Percentiles rank a stretch among this genome's conserved stretches.
Conservation (phyloP, 345 rosid species). For the Camelina laxa region DNA sequence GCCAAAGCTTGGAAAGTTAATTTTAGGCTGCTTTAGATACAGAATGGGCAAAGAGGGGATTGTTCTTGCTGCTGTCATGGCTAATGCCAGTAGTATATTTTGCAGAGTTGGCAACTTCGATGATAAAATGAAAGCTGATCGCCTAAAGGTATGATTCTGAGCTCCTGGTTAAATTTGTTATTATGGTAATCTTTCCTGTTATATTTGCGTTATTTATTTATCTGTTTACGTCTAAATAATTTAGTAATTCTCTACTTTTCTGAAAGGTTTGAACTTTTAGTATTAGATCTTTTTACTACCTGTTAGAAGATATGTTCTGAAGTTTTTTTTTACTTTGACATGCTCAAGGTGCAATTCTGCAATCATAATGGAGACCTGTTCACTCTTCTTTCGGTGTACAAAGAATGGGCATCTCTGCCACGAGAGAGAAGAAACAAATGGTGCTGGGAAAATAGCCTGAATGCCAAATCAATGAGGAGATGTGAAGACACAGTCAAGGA, state of each 20-base stretch:
- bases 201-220: neutral
- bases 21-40: constrained; percentile 58
- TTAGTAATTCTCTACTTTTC: neutral
- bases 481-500: constrained; percentile 80
- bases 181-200: neutral
- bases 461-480: constrained; percentile 92
- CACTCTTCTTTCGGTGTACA: constrained; percentile 83
- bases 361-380: constrained; percentile 81
- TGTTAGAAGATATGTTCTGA: constrained; percentile 21
- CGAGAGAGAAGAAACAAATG: constrained; percentile 63
- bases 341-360: constrained; percentile 68
- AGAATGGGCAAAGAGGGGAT: constrained; percentile 79
- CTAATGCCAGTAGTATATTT: constrained; percentile 86
- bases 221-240: neutral
- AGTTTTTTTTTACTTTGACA: constrained; percentile 1
- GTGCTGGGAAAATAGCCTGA: constrained; percentile 95
- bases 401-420: constrained; percentile 70
- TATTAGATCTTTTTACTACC: constrained; percentile 10
- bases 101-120: constrained; percentile 79
- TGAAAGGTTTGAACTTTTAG: neutral
- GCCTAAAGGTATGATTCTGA: constrained; percentile 56
- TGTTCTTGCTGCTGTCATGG: constrained; percentile 90
- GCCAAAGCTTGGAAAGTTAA: constrained; percentile 87
- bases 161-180: neutral
- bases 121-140: constrained; percentile 76